Conservation (phyloP, 2,329 filamentous ascomycete species). For the Pyricularia pennisetigena region DNA sequence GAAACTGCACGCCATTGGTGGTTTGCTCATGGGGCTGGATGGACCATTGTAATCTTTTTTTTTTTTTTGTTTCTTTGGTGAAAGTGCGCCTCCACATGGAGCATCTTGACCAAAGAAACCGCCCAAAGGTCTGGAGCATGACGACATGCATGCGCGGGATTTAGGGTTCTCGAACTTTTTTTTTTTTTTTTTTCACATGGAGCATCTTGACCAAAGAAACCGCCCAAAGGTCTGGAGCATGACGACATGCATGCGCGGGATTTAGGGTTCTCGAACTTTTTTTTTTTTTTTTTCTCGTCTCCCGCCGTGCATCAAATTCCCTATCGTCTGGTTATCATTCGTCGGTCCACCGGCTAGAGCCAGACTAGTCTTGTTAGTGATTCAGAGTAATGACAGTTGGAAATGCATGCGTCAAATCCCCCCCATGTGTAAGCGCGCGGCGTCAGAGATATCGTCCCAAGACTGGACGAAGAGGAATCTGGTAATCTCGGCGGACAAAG, state of each 20-base stretch:
- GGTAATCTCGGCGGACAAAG: not conserved
- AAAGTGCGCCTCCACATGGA: not conserved
- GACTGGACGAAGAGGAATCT: not conserved
- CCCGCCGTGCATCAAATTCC: no score
- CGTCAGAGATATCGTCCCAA: not conserved
- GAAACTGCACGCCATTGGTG: not conserved
- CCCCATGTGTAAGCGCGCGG: not conserved
- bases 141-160: not conserved
- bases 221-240: no score
- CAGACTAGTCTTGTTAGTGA: not conserved
- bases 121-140: not conserved
- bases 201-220: no score
- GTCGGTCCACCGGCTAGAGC: not conserved
- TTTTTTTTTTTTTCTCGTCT: no score
- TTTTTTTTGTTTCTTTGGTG: not conserved
- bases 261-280: no score
- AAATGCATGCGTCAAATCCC: not conserved
- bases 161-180: not conserved
- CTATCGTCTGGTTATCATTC: not conserved
- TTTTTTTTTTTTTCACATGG: no score
- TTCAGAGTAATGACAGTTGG: not conserved
- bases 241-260: no score
- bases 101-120: not conserved
- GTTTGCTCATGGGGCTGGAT: not conserved
- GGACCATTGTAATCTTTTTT: no score